Conservation (phyloP, 1,284 basidiomycete species). For the Ceratobasidium sp. region DNA sequence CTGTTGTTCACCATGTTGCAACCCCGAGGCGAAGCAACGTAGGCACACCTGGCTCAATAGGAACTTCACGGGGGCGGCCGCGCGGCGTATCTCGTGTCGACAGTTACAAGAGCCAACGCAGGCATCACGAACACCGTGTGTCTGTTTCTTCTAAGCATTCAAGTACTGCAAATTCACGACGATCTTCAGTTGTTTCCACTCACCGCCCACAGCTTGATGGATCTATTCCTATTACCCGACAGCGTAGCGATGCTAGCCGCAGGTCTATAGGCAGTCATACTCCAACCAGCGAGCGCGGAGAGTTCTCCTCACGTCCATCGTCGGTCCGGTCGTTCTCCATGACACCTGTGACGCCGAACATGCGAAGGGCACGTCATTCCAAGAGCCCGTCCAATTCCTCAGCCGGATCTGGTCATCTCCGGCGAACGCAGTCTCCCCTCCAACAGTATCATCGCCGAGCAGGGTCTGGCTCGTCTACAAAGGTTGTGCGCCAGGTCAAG, state of each 20-base stretch:
- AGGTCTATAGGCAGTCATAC: constrained; percentile 77
- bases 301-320: constrained; percentile 75
- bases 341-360: constrained; percentile 47
- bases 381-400: constrained; percentile 82
- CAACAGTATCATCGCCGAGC: constrained; percentile 74
- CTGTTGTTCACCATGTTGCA: background rate
- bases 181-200: constrained; percentile 74
- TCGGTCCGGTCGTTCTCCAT: constrained; percentile 75
- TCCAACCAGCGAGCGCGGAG: constrained; percentile 80
- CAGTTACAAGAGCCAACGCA: constrained; percentile 37
- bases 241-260: constrained; percentile 62
- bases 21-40: background rate
- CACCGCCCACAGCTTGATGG: constrained; percentile 64
- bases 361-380: constrained; percentile 63
- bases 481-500: constrained; percentile 70
- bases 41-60: constrained; percentile 15
- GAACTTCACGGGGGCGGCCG: constrained; percentile 18
- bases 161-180: constrained; percentile 81
- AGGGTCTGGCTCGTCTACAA: constrained; percentile 78
- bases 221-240: constrained; percentile 63
- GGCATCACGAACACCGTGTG: constrained; percentile 42
- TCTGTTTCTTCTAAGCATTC: constrained; percentile 74
- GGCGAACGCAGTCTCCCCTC: constrained; percentile 70
- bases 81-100: background rate
- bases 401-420: constrained; percentile 64